A percentile compares a stretch with the other conserved stretches of the same genome.
Evolutionary conservation across 2,329 filamentous ascomycete genomes (phyloP).

Genomic region (Arthrobotrys iridis): DNA sequence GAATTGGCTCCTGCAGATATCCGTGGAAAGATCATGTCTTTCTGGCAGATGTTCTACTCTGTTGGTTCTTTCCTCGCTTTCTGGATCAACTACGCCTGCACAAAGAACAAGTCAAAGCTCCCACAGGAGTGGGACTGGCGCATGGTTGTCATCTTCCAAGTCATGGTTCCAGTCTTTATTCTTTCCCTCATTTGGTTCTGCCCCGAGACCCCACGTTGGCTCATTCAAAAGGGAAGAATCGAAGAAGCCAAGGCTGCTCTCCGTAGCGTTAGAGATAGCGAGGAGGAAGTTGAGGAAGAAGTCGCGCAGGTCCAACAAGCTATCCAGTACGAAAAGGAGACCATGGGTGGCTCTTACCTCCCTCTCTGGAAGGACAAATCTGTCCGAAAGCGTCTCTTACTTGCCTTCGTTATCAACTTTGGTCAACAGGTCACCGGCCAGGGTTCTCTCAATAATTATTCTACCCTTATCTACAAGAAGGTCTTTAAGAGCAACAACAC

Average conservation of each 20-base stretch:
- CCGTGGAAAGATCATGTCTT: constrained; percentile 74
- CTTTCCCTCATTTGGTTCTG: constrained; percentile 72
- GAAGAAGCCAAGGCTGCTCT: constrained; percentile 71
- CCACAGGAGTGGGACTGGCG: constrained; percentile 77
- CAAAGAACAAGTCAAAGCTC: constrained; percentile 64
- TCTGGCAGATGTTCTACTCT: constrained; percentile 75
- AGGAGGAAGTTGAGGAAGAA: constrained; percentile 74
- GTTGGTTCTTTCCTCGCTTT: constrained; percentile 74
- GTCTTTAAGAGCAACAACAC: constrained; percentile 70
- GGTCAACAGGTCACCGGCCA: constrained; percentile 78
- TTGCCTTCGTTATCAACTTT: constrained; percentile 74
- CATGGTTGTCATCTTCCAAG: constrained; percentile 77
- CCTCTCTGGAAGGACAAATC: constrained; percentile 77
- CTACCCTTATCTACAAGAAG: constrained; percentile 77
- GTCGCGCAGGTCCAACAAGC: constrained; percentile 73
- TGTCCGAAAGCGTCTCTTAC: constrained; percentile 72
- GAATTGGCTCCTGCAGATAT: constrained; percentile 73
- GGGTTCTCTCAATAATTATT: constrained; percentile 77
- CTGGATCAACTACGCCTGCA: constrained; percentile 73
- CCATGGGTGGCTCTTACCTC: constrained; percentile 70
- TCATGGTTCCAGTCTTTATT: constrained; percentile 73
- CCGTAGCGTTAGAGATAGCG: constrained; percentile 70
- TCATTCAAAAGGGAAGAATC: constrained; percentile 70
- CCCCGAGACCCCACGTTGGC: constrained; percentile 75
- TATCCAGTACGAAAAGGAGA: constrained; percentile 76